Evolutionary conservation across 441 rosid genomes (phyloP).

Genomic region (Iberis amara): DNA sequence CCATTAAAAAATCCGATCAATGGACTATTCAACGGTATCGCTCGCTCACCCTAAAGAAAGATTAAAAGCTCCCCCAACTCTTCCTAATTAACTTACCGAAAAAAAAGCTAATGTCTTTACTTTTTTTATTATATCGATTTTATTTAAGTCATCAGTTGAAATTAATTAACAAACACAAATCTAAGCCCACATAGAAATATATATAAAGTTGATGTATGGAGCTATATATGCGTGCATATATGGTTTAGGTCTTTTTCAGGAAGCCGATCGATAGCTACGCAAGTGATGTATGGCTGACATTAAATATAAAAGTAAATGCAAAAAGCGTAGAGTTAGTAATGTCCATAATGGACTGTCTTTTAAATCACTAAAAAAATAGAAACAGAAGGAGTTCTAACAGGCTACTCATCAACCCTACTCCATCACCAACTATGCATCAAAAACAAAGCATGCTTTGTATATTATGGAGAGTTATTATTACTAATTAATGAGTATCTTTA

Average conservation of each 20-base stretch:
- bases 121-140: background rate
- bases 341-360: slow-evolving; percentile 33
- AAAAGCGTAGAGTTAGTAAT: slow-evolving; percentile 34
- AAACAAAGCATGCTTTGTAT: slow-evolving; percentile 30
- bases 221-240: no score
- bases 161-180: slow-evolving; percentile 13
- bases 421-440: slow-evolving; percentile 28
- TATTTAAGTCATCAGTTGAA: slow-evolving; percentile 1
- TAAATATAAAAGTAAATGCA: slow-evolving; percentile 28
- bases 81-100: no score
- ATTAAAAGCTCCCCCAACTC: no score
- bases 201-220: slow-evolving; percentile 17
- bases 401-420: slow-evolving; percentile 33
- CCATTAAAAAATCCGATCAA: no score
- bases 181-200: background rate
- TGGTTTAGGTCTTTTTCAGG: slow-evolving; percentile 9
- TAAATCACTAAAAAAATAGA: slow-evolving; percentile 28
- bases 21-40: no score
- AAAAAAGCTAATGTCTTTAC: no score
- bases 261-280: slow-evolving; percentile 25
- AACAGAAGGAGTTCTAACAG: slow-evolving; percentile 32
- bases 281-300: slow-evolving; percentile 31
- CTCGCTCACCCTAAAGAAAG: no score
- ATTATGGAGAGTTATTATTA: slow-evolving; percentile 23
- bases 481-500: slow-evolving; percentile 17